Evolutionary conservation across 306 rosid genomes (phyloP), one percentile per base, ranked within the genome.

Genomic region (Cicer yamashitae): DNA sequence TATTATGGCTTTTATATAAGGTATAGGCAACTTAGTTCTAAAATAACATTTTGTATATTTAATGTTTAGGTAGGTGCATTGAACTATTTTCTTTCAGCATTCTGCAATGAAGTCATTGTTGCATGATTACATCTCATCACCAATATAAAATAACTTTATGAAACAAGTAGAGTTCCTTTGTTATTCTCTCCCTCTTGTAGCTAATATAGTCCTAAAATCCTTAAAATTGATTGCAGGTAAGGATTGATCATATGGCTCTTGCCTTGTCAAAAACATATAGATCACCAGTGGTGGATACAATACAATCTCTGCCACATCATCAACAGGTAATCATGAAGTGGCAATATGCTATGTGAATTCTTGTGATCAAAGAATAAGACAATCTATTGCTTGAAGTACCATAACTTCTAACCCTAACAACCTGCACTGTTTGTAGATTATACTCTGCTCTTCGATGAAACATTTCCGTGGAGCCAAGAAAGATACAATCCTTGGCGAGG

Each of bases 231-330:
- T 82, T 91, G 80, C 83, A 91, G 99, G 97, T 91, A 75, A 87
- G 88, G 83, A 81, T 89, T 65, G 91, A 92, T 81, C 93, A 92
- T 54, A 92, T 94, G 98, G 96, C 88, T 50, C 68, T 81, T 71
- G 96, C 96, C 50, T 85, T 92, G 88, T 87, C 99, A 68, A 94
- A 88, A 89, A 89, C 96, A 15, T 94, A 77, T 82, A 89, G 81
- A 80, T 90, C 96, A 37, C 91, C 96, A 1, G 91, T 86, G 47
- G 92, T 92, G 77, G 96, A 91, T 74, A 92, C 94, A 45, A 89
- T 94, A 80, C 96, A 88, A 77, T 85, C 96, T 80, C 93, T 94
- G 71, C 99, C 99, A 25, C 99, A 87, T 75, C 96, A 94, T 88
- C 99, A 94, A 73, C 97, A 93, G 94, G 98, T 93, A 87, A 79